A percentile compares a stretch with the other conserved stretches of the same genome.
Evolutionary conservation across 2,329 filamentous ascomycete species (phyloP).

Genomic region (Aurifilum marmelostoma): DNA sequence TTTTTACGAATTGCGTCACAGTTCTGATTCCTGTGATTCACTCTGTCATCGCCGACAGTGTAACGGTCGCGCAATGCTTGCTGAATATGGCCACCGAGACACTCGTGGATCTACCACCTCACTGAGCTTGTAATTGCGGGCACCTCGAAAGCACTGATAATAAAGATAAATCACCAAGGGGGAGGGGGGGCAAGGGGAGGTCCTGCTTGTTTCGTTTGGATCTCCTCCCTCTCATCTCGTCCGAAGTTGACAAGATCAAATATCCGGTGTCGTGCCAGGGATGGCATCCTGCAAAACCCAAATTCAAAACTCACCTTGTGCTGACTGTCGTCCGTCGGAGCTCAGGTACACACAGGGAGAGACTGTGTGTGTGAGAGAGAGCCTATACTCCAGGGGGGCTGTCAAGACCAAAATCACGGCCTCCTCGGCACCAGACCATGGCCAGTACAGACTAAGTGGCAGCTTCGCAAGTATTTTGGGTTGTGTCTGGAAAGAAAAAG

Average conservation of each 20-base stretch:
- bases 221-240: conserved; percentile 7
- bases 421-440: background rate
- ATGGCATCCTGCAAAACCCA: background rate
- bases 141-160: background rate
- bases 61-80: background rate
- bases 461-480: background rate
- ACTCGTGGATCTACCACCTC: background rate
- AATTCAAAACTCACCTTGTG: background rate
- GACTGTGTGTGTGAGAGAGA: no score
- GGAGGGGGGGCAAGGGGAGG: background rate
- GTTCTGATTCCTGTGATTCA: background rate
- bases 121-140: background rate
- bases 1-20: background rate
- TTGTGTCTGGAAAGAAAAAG: background rate
- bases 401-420: background rate
- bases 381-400: background rate
- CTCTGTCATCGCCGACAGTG: background rate
- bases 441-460: background rate
- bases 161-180: background rate
- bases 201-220: background rate
- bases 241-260: background rate
- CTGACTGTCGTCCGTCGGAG: background rate
- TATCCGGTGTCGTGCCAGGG: background rate
- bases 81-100: background rate
- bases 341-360: background rate